Evolutionary conservation across 2,329 filamentous ascomycete species (phyloP).

Genomic region (Reticulascus tulasneorum): DNA sequence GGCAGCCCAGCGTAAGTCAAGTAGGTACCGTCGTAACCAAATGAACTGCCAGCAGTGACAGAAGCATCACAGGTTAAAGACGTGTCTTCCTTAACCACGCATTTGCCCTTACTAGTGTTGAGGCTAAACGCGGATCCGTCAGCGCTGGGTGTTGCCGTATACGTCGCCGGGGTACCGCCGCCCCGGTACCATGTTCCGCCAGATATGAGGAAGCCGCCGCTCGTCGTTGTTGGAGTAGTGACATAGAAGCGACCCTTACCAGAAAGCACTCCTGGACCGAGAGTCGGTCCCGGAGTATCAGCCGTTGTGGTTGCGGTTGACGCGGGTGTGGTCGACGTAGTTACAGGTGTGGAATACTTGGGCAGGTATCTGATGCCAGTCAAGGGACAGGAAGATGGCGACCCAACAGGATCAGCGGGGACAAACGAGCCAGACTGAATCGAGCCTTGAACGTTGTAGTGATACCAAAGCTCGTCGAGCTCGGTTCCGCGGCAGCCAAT

Average conservation of each 20-base stretch:
- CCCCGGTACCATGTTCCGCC: constrained; percentile 21
- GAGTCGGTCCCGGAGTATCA: too few relatives aligned
- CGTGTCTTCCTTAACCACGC: constrained; percentile 13
- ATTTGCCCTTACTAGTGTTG: constrained; percentile 20
- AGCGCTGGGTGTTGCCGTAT: constrained; percentile 18
- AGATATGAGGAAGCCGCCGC: constrained; percentile 18
- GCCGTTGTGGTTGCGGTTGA: too few relatives aligned
- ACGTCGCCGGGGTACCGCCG: constrained; percentile 21
- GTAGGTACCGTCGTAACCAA: constrained; percentile 21
- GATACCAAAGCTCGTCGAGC: constrained; percentile 57
- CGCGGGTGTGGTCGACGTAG: too few relatives aligned
- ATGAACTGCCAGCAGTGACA: constrained; percentile 11
- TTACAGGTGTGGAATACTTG: constrained; percentile 45
- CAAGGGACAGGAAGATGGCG: constrained; percentile 58
- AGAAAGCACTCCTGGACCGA: constrained; percentile 8
- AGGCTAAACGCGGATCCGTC: constrained; percentile 19
- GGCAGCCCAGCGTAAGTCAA: constrained; percentile 16
- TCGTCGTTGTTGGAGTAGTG: constrained; percentile 2
- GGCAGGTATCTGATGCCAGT: constrained; percentile 62
- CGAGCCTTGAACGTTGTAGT: constrained; percentile 58
- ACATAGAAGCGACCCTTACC: constrained; percentile 15
- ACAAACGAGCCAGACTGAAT: constrained; percentile 59
- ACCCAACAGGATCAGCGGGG: constrained; percentile 50
- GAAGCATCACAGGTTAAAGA: constrained; percentile 15
- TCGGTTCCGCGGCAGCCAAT: constrained; percentile 48